Base-by-base conservation (phyloP, 176 grass and related monocot genomes). In the Typha latifolia region DNA sequence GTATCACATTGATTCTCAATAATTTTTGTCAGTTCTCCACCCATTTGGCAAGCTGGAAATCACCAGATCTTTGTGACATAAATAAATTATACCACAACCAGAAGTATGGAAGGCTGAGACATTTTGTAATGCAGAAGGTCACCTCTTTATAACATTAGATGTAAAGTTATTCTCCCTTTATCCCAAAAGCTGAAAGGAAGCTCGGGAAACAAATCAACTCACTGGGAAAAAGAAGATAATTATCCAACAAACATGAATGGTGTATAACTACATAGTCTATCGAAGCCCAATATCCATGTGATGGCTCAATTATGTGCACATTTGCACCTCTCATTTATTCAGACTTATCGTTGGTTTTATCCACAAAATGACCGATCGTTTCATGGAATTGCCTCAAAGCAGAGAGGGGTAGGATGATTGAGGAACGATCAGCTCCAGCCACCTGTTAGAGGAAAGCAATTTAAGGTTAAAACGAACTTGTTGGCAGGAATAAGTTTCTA, bases 351-450 rank as follows among this genome's bases (percentile, higher is more conserved):
- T 93, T 93, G 67, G 90, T 97, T 84, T 92, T 82, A 80, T 97
- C 94, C 72, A 93, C 94, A 82, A 97, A 97, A 80, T 97, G 85
- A 55, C 86, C 94, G 19, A 97, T 82, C 85, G 92, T 97, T 81
- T 97, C 94, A 72, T 97, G 85, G 84, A 97, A 97, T 72, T 97
- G 94, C 81, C 86, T 97, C 73, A 97, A 84, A 43, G 85, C 94
- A 49, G 94, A 93, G 9, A 97, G 76, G 0, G 94, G 94, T 53
- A 97, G 84, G 74, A 97, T 97, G 83, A 97, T 97, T 3, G 94
- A 97, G 0, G 94, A 97, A 10, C 94, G 82, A 74, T 97, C 94
- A 72, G 83, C 76, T 72, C 94, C 94, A 75, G 94, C 89, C 22
- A 97, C 94, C 94, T 97, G 66, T 51, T 82, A 16, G 37, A 43